These are phyloP conservation scores for Fonsecaea nubica DNA, from an alignment of 2,329 filamentous ascomycete species.

Conservation along the genomic window DNA sequence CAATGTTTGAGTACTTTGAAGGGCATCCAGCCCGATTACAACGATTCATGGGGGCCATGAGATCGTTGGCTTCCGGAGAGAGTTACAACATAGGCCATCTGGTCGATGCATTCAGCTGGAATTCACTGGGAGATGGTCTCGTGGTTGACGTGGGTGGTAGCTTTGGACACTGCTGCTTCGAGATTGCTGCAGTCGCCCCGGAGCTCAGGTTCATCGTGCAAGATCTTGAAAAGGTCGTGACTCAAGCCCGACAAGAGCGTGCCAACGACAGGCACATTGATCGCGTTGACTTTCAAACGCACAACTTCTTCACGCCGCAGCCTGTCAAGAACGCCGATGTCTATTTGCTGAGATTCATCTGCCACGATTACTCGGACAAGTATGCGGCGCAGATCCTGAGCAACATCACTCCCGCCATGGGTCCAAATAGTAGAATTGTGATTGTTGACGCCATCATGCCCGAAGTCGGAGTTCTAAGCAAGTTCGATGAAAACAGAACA, in stretches of 20 bases:
- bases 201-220: conserved; percentile 62
- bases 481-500: conserved; percentile 7
- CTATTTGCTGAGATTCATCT: conserved; percentile 48
- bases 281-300: conserved; percentile 33
- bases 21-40: conserved; percentile 41
- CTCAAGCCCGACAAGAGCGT: conserved; percentile 26
- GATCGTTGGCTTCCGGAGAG: conserved; percentile 18
- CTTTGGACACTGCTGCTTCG: conserved; percentile 64
- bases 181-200: conserved; percentile 59
- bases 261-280: conserved; percentile 42
- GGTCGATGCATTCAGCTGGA: conserved; percentile 37
- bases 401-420: conserved; percentile 44
- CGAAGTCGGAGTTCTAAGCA: conserved; percentile 15
- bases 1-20: conserved; percentile 46
- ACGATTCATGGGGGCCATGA: conserved; percentile 31
- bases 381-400: conserved; percentile 47
- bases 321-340: conserved; percentile 41
- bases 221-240: conserved; percentile 51
- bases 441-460: conserved; percentile 44
- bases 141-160: conserved; percentile 56
- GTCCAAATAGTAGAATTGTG: conserved; percentile 45
- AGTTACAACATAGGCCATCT: conserved; percentile 34
- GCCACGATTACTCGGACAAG: conserved; percentile 50
- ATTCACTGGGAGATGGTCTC: conserved; percentile 28
- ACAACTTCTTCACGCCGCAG: conserved; percentile 50